Evolutionary conservation across 192 early-diverging fungal genomes (phyloP).

Genomic region (Rhizophagus sp.): DNA sequence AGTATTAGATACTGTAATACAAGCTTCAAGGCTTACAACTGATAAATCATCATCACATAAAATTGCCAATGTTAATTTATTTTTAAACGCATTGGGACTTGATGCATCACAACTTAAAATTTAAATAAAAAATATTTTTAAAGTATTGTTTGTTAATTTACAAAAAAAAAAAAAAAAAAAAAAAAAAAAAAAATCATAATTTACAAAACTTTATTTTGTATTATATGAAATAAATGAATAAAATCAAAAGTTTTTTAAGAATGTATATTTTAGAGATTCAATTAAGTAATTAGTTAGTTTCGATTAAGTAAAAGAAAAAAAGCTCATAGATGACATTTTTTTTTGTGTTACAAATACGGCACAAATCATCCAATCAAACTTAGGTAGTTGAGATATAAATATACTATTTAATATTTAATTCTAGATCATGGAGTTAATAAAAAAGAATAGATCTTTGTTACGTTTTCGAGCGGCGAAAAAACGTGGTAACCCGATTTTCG

Average conservation of each 20-base stretch:
- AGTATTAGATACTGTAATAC: constrained; percentile 78
- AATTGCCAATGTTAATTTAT: constrained; percentile 89
- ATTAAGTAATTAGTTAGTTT: too few species aligned
- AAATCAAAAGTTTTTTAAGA: background rate
- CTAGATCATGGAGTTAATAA: background rate
- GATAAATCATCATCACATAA: constrained; percentile 64
- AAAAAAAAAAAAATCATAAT: too few species aligned
- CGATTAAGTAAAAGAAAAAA: too few species aligned
- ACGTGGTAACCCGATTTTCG: background rate
- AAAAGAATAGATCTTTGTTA: background rate
- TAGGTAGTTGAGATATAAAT: too few species aligned
- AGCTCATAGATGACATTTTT: too few species aligned
- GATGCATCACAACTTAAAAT: constrained; percentile 75
- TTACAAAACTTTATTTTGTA: background rate
- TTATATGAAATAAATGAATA: background rate
- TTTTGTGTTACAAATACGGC: too few species aligned
- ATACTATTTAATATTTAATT: too few species aligned
- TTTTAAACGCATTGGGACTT: constrained; percentile 92
- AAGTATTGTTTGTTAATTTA: too few species aligned
- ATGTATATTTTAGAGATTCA: too few species aligned
- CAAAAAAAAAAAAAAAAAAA: too few species aligned
- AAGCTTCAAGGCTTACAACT: constrained; percentile 55
- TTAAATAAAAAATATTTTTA: constrained; percentile 6
- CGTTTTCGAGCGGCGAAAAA: background rate
- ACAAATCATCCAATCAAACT: too few species aligned